Percentiles rank a stretch among this genome's conserved stretches.
phyloP scores from a whole-genome alignment of 73 alveolate species.

The Urostyla sp. region DNA sequence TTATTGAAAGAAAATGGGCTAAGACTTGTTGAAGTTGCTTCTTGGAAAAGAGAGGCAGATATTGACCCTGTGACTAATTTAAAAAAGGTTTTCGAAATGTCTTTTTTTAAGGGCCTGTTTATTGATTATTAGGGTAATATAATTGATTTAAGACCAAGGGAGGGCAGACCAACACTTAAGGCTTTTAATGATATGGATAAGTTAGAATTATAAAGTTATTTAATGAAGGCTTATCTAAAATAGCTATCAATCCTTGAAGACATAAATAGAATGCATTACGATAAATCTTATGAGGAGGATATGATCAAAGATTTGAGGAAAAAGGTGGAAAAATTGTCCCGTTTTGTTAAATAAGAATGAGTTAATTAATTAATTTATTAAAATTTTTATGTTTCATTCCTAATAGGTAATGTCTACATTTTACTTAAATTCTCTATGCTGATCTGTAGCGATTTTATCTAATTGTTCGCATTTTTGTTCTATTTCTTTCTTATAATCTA shows the following conservation, averaged over 20 bases:
- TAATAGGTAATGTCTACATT: not conserved
- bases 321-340: conserved; percentile 20
- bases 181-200: conserved; percentile 66
- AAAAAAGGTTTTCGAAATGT: conserved; percentile 82
- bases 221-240: conserved; percentile 32
- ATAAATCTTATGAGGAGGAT: not conserved
- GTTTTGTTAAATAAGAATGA: not conserved
- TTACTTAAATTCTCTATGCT: not conserved
- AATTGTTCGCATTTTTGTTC: not conserved
- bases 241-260: not conserved
- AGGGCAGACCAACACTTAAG: conserved; percentile 83
- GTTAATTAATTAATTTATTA: not conserved
- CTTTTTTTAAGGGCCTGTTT: conserved; percentile 79
- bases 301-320: conserved; percentile 1
- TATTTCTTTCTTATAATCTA: not conserved
- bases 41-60: conserved; percentile 87
- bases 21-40: conserved; percentile 76
- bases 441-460: not conserved
- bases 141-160: conserved; percentile 90
- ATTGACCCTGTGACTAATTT: conserved; percentile 71
- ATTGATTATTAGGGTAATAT: conserved; percentile 81
- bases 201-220: not conserved
- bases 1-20: conserved; percentile 74
- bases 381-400: not conserved
- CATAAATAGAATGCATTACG: not conserved